Conservation (phyloP, 352 stramenopile species). For the Globisporangium recalcitrans region DNA sequence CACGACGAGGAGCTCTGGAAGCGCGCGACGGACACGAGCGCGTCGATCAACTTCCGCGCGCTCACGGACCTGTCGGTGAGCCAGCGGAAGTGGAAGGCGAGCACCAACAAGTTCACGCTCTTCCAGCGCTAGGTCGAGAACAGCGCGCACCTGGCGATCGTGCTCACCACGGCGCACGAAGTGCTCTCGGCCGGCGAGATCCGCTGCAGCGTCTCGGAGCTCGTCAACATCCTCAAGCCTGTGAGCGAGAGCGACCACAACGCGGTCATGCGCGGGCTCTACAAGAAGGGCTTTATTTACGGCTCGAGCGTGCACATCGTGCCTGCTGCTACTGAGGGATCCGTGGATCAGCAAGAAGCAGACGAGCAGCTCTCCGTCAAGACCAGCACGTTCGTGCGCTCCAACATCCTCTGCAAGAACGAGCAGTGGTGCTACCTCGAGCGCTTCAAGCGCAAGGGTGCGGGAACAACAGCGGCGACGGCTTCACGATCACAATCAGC, state of each 20-base stretch:
- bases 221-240: slow-evolving; percentile 17
- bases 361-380: slow-evolving; percentile 16
- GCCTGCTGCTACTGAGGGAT: neutral
- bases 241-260: slow-evolving; percentile 33
- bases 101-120: slow-evolving; percentile 17
- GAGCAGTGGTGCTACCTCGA: slow-evolving; percentile 19
- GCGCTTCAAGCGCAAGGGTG: slow-evolving; percentile 15
- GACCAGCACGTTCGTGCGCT: slow-evolving; percentile 17
- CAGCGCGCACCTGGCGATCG: neutral
- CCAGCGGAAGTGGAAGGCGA: slow-evolving; percentile 19
- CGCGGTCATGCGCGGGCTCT: slow-evolving; percentile 30
- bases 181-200: slow-evolving; percentile 17
- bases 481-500: slow-evolving; percentile 28
- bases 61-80: slow-evolving; percentile 13
- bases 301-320: slow-evolving; percentile 36
- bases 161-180: slow-evolving; percentile 9
- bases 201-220: slow-evolving; percentile 15
- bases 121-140: slow-evolving; percentile 12
- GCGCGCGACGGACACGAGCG: slow-evolving; percentile 9
- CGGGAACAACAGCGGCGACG: neutral
- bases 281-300: slow-evolving; percentile 43
- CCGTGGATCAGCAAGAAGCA: slow-evolving; percentile 11
- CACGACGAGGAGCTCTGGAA: slow-evolving; percentile 13
- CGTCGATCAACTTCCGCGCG: slow-evolving; percentile 10
- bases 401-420: slow-evolving; percentile 11